Conservation (phyloP, 1,284 basidiomycete genomes). For the Hortiboletus rubellus region DNA sequence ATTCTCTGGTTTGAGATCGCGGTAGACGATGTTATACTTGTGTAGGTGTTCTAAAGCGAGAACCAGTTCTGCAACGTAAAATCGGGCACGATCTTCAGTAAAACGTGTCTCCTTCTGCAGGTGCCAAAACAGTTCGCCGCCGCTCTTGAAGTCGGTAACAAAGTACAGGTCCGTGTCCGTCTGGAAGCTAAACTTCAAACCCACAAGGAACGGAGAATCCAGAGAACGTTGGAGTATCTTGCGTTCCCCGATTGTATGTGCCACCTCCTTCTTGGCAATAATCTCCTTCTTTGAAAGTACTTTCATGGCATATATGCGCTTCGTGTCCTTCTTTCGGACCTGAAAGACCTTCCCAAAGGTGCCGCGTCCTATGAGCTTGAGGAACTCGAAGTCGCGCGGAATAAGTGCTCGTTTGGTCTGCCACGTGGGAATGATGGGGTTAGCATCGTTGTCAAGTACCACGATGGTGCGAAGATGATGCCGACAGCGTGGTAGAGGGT, state of each 20-base stretch:
- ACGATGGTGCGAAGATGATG: constrained; percentile 22
- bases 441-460: constrained; percentile 21
- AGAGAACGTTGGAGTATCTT: constrained; percentile 96
- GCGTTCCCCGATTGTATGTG: constrained; percentile 98
- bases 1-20: constrained; percentile 97
- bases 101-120: constrained; percentile 94
- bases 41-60: constrained; percentile 95
- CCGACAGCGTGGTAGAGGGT: constrained; percentile 20
- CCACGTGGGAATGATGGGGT: constrained; percentile 13
- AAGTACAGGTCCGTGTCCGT: constrained; percentile 95
- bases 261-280: constrained; percentile 98
- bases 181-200: constrained; percentile 98
- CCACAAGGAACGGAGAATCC: constrained; percentile 96
- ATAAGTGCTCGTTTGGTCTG: constrained; percentile 82
- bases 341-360: constrained; percentile 99
- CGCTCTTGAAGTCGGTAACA: constrained; percentile 98
- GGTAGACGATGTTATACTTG: constrained; percentile 97
- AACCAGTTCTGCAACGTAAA: constrained; percentile 95
- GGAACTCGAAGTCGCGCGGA: constrained; percentile 96
- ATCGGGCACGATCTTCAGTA: constrained; percentile 87
- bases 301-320: constrained; percentile 99
- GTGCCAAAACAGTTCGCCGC: constrained; percentile 98
- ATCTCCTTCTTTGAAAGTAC: constrained; percentile 99
- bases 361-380: constrained; percentile 97
- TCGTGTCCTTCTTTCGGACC: constrained; percentile 96